Evolutionary conservation across 129 eudicot species (phyloP), one percentile per base, ranked within the genome.

Genomic region (Oenanthe sinensis): DNA sequence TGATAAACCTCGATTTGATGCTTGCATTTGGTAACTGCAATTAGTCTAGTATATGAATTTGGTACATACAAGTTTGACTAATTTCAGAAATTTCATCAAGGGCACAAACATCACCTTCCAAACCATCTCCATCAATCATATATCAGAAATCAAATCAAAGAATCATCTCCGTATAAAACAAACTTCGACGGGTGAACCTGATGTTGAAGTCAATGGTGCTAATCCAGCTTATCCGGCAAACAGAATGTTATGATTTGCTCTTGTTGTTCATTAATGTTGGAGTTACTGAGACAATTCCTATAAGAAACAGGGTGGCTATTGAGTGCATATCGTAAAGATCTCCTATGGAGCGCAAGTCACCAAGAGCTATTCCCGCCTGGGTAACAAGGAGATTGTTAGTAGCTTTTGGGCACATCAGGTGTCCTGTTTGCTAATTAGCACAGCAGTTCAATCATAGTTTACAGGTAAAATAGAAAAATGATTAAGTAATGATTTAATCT

Each of bases 281-380:
- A 11, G 97, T 90, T 45, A 94, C 81, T 17, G 86, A 58, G 7
- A 87, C 88, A 43, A 90, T 79, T 36, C 98, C 98, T 17, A 91
- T 94, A 20, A 94, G 89, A 85, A 94, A 94, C 62, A 94, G 80
- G 40, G 96, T 91, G 48, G 93, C 96, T 33, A 94, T 85, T 7
- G 98, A 94, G 9, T 90, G 89, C 76, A 91, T 71, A 81, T 94
- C 98, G 28, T 94, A 94, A 7, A 94, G 90, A 75, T 94, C 98
- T 26, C 96, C 97, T 71, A 94, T 62, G 3, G 98, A 90, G 13
- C 88, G 89, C 81, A 94, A 87, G 52, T 94, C 98, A 71, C 96
- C 93, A 71, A 94, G 96, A 73, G 98, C 92, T 80, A 94, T 88
- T 87, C 98, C 98, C 76, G 98, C 98, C 97, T 91, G 84, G 28